Evolutionary conservation across 75 land plant species (phyloP).

Genomic region (Pinus tabuliformis): DNA sequence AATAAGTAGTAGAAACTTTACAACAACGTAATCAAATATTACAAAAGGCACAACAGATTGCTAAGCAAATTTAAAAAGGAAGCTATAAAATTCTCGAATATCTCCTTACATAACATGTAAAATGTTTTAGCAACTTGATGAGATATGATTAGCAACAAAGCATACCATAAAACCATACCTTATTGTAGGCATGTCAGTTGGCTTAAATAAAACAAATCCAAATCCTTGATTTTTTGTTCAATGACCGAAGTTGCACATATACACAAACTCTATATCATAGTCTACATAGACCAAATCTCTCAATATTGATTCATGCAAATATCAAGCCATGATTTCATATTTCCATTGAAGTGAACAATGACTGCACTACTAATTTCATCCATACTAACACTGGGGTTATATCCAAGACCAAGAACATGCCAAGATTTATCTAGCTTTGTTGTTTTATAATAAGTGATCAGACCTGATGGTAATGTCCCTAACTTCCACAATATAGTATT

Average conservation of each 20-base stretch:
- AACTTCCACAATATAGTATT: too few species aligned
- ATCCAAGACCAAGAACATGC: too few species aligned
- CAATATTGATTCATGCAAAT: too few species aligned
- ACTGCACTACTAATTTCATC: conserved; percentile 69
- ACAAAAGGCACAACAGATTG: background rate
- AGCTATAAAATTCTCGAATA: too few species aligned
- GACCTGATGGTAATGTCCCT: too few species aligned
- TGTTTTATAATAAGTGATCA: too few species aligned
- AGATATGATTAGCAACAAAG: background rate
- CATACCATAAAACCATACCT: background rate
- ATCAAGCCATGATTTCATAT: too few species aligned
- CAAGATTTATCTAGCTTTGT: too few species aligned
- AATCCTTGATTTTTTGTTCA: too few species aligned
- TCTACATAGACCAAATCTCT: too few species aligned
- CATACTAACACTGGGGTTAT: conserved; percentile 73
- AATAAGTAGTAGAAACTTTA: background rate
- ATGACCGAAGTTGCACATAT: conserved; percentile 75
- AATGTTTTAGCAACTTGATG: conserved; percentile 4
- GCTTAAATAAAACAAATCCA: background rate
- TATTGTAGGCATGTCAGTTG: conserved; percentile 1
- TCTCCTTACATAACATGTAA: too few species aligned
- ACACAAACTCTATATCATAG: conserved; percentile 59
- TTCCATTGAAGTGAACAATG: too few species aligned
- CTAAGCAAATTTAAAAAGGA: conserved; percentile 1
- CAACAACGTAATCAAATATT: background rate